These are phyloP conservation scores for Triadica sebifera DNA, from an alignment of 345 rosid species.

Conservation along the genomic window DNA sequence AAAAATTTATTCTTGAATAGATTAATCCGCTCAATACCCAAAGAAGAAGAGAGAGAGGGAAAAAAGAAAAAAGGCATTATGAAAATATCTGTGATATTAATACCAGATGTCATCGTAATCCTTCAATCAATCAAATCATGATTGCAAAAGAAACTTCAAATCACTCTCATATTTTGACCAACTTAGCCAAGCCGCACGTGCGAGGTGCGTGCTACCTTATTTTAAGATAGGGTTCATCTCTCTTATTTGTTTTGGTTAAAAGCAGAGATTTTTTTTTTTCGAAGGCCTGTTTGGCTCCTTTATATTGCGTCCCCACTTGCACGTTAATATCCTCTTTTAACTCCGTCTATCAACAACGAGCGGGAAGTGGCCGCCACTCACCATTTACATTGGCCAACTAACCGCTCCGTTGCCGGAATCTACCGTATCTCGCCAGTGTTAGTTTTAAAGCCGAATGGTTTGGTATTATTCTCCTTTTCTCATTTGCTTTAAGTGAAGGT, in stretches of 20 bases:
- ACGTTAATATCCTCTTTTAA: neutral
- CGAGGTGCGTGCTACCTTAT: conserved; percentile 1
- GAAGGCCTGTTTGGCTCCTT: neutral
- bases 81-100: neutral
- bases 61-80: no score
- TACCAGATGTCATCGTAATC: neutral
- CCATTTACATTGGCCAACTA: neutral
- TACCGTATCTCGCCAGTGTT: neutral
- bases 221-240: neutral
- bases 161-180: no score
- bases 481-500: no score
- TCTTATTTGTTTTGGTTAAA: no score
- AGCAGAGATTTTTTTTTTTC: no score
- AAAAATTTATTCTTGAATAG: neutral
- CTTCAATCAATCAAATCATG: neutral
- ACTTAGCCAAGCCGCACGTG: neutral
- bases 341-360: conserved; percentile 15
- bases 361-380: conserved; percentile 21
- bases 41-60: neutral
- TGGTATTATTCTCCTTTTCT: neutral
- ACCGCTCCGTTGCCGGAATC: neutral
- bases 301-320: neutral
- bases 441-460: neutral
- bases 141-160: neutral
- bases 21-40: neutral